phyloP scores from a whole-genome alignment of 2,329 filamentous ascomycete genomes.

The Exophiala sideris region DNA sequence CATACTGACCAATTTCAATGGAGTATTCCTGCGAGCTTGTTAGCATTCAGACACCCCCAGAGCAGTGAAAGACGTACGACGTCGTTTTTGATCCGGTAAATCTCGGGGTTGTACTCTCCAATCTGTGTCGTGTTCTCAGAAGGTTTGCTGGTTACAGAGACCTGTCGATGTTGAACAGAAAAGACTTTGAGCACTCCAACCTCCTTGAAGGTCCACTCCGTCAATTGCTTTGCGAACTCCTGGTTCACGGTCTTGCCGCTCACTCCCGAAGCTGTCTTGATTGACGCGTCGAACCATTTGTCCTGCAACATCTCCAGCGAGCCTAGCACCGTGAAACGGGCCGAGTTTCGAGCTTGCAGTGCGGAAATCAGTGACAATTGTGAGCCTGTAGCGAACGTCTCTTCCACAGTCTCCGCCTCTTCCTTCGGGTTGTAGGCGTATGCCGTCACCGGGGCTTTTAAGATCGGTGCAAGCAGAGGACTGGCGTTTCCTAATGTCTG shows the following conservation, averaged over 20 bases:
- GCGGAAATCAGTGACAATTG: slow-evolving; percentile 83
- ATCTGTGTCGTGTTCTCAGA: slow-evolving; percentile 49
- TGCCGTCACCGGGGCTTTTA: slow-evolving; percentile 77
- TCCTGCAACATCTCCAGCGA: slow-evolving; percentile 84
- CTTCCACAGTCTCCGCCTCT: slow-evolving; percentile 64
- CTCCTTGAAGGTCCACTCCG: slow-evolving; percentile 97
- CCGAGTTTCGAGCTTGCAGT: slow-evolving; percentile 89
- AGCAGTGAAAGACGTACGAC: slow-evolving; percentile 63
- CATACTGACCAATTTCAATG: slow-evolving; percentile 86
- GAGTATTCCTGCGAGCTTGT: slow-evolving; percentile 63
- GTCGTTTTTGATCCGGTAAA: slow-evolving; percentile 95
- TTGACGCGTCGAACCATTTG: slow-evolving; percentile 80
- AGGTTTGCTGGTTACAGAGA: slow-evolving; percentile 49
- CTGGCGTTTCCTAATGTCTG: slow-evolving; percentile 75
- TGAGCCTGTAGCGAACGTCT: slow-evolving; percentile 77
- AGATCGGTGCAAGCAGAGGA: slow-evolving; percentile 73
- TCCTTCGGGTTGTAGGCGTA: slow-evolving; percentile 96
- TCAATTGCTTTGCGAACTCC: slow-evolving; percentile 78
- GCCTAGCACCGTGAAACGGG: slow-evolving; percentile 80
- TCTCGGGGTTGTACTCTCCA: slow-evolving; percentile 65
- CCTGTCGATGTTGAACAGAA: slow-evolving; percentile 68
- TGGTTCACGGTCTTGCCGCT: slow-evolving; percentile 69
- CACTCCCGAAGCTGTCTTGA: slow-evolving; percentile 57
- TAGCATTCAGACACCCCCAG: slow-evolving; percentile 25
- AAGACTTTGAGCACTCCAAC: slow-evolving; percentile 83